These are phyloP conservation scores for Epithele typhae DNA, from an alignment of 768 basidiomycete species.

Conservation along the genomic window DNA sequence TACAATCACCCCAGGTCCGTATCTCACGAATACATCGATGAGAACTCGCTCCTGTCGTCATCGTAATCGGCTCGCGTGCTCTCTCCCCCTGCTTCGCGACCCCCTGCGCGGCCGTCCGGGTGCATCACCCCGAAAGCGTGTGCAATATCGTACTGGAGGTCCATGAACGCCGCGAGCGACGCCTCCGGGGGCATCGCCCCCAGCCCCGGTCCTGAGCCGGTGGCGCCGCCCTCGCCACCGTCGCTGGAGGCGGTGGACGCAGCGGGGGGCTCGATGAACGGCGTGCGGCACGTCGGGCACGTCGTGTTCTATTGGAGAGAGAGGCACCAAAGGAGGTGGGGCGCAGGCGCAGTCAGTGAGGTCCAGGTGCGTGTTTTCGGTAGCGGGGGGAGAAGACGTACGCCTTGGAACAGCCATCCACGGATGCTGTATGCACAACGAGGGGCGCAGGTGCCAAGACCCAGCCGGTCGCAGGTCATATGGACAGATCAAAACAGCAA, in stretches of 20 bases:
- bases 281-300: constrained; percentile 24
- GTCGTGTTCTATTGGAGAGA: constrained; percentile 16
- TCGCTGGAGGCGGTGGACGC: no score
- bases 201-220: not conserved
- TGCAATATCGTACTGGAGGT: not conserved
- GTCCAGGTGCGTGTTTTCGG: no score
- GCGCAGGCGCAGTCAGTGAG: not conserved
- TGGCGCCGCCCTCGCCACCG: not conserved
- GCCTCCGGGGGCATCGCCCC: not conserved
- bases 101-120: no score
- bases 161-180: not conserved
- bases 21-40: constrained; percentile 22
- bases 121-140: not conserved
- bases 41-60: constrained; percentile 14
- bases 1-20: no score
- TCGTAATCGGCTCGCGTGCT: constrained; percentile 1
- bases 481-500: no score
- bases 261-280: constrained; percentile 11
- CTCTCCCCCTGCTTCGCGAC: no score
- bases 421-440: constrained; percentile 42
- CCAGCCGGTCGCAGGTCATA: no score
- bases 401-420: constrained; percentile 58
- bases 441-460: no score
- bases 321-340: not conserved
- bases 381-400: constrained; percentile 29